Percentiles rank a stretch among this genome's conserved stretches.
phyloP scores from a whole-genome alignment of 1,284 basidiomycete species.

The Vanrija sp. region DNA sequence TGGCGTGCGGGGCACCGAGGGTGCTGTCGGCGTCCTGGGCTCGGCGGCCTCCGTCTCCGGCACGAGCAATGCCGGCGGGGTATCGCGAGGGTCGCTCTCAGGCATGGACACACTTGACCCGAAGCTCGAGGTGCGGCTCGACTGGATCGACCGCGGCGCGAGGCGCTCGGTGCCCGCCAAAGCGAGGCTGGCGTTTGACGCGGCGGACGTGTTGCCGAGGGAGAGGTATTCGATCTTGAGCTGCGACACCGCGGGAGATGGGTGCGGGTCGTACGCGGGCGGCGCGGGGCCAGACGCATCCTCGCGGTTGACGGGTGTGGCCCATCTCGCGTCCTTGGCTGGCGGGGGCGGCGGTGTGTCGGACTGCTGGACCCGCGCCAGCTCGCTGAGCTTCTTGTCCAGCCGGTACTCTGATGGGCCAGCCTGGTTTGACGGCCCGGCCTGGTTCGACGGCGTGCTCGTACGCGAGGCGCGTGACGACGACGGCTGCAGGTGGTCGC shows the following conservation, averaged over 20 bases:
- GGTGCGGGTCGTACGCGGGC: neutral
- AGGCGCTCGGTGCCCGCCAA: constrained; percentile 1
- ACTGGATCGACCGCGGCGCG: too few species aligned
- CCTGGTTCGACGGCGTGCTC: neutral
- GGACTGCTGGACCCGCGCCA: neutral
- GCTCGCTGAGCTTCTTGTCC: neutral
- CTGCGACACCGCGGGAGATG: neutral
- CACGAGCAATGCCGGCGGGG: too few species aligned
- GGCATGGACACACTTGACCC: too few species aligned
- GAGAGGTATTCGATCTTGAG: neutral
- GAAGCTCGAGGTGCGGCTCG: too few species aligned
- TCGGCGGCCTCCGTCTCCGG: too few species aligned
- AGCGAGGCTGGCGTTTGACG: neutral
- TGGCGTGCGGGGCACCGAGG: too few species aligned
- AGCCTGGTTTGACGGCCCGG: neutral
- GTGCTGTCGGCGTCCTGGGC: too few species aligned
- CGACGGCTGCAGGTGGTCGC: neutral
- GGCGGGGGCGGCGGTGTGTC: neutral
- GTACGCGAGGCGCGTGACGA: neutral
- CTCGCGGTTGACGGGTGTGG: neutral
- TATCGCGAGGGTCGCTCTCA: too few species aligned
- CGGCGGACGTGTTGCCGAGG: neutral
- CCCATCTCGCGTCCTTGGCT: neutral
- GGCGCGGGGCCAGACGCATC: neutral
- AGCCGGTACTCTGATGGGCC: neutral